These are phyloP conservation scores for Nitzschia inconspicua DNA, from an alignment of 108 stramenopile species.

Conservation along the genomic window DNA sequence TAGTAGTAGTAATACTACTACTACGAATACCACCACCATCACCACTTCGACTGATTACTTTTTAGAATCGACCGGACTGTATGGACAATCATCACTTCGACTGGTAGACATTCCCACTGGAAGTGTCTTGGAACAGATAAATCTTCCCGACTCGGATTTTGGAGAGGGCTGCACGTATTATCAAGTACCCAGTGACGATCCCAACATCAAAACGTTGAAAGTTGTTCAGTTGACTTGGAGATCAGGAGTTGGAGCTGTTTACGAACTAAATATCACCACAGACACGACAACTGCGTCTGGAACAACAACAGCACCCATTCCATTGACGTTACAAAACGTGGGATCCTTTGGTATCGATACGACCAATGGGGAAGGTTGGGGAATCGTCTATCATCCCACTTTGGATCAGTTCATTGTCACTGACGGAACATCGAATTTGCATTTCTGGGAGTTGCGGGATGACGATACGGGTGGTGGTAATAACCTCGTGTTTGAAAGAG, in stretches of 20 bases:
- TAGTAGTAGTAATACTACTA: background rate
- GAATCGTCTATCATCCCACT: slow-evolving; percentile 60
- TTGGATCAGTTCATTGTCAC: slow-evolving; percentile 68
- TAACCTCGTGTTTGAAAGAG: background rate
- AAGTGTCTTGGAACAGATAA: slow-evolving; percentile 35
- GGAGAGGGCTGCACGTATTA: slow-evolving; percentile 72
- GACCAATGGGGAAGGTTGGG: slow-evolving; percentile 76
- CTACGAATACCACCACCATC: background rate
- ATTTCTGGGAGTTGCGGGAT: slow-evolving; percentile 62
- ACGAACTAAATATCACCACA: slow-evolving; percentile 53
- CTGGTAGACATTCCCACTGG: slow-evolving; percentile 54
- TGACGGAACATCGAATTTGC: slow-evolving; percentile 67
- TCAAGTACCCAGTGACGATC: slow-evolving; percentile 4
- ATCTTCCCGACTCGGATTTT: slow-evolving; percentile 46
- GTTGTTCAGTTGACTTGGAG: slow-evolving; percentile 72
- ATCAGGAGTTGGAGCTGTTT: slow-evolving; percentile 62
- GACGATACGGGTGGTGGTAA: background rate
- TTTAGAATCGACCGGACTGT: slow-evolving; percentile 74
- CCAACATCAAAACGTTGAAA: background rate
- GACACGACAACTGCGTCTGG: no score
- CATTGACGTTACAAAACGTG: no score
- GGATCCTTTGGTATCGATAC: slow-evolving; percentile 47
- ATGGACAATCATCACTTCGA: slow-evolving; percentile 58
- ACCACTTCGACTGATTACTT: slow-evolving; percentile 28
- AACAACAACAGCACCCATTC: no score